Conservation (phyloP, 2,329 filamentous ascomycete species). For the Trichoderma hamatum region DNA sequence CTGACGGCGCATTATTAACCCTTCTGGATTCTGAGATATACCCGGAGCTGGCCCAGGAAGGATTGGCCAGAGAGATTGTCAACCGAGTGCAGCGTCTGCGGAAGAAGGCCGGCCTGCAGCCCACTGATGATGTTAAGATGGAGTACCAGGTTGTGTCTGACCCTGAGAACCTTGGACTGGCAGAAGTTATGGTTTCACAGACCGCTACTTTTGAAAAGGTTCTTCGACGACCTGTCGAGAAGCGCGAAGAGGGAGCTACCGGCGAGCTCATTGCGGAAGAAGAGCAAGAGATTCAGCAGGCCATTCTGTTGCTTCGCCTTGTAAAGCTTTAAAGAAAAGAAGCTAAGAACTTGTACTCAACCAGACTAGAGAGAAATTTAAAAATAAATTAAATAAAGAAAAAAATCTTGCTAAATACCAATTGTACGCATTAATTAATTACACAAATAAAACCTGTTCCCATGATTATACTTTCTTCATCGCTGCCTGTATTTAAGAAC, state of each 20-base stretch:
- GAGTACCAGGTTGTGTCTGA: slow-evolving; percentile 83
- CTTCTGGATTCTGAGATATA: slow-evolving; percentile 85
- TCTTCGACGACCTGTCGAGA: slow-evolving; percentile 73
- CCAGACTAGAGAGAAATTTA: background rate
- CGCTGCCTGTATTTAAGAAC: background rate
- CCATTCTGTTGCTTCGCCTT: slow-evolving; percentile 75
- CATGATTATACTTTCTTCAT: slow-evolving; percentile 12
- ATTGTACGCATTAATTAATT: slow-evolving; percentile 28
- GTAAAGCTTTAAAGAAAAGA: slow-evolving; percentile 63
- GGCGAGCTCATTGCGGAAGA: slow-evolving; percentile 71
- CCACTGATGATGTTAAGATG: slow-evolving; percentile 95
- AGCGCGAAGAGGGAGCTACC: slow-evolving; percentile 34
- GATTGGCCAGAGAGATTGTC: slow-evolving; percentile 88
- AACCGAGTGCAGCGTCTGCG: slow-evolving; percentile 88
- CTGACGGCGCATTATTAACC: slow-evolving; percentile 85
- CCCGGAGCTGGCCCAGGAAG: slow-evolving; percentile 84
- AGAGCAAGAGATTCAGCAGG: slow-evolving; percentile 83
- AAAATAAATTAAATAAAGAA: background rate
- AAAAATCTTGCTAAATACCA: background rate
- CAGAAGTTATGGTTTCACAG: slow-evolving; percentile 70
- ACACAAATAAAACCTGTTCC: background rate
- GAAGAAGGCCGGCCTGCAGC: slow-evolving; percentile 88
- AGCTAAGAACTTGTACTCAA: background rate
- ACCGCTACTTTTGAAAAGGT: slow-evolving; percentile 72
- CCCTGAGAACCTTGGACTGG: slow-evolving; percentile 74